These are phyloP conservation scores for Pythium rhizo-oryzae DNA, from an alignment of 352 stramenopile genomes.

Conservation along the genomic window DNA sequence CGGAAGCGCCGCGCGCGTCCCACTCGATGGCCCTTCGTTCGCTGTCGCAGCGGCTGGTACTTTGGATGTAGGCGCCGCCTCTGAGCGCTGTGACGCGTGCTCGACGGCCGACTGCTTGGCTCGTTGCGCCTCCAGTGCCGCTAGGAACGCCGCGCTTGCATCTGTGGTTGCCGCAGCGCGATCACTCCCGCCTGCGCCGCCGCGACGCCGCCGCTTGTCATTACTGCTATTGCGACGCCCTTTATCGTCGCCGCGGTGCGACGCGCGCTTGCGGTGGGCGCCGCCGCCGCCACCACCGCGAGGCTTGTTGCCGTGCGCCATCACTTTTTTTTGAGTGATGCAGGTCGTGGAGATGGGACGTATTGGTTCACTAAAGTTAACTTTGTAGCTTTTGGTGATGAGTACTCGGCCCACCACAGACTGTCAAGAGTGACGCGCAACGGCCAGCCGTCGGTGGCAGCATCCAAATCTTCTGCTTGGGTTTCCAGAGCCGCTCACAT, in stretches of 20 bases:
- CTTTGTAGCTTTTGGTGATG: neutral
- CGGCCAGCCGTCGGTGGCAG: conserved; percentile 8
- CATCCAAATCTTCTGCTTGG: conserved; percentile 30
- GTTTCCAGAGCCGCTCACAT: conserved; percentile 14
- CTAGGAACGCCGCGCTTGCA: conserved; percentile 46
- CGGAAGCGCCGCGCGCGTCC: conserved; percentile 23
- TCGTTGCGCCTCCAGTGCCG: conserved; percentile 60
- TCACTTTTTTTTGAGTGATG: neutral
- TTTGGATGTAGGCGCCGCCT: neutral
- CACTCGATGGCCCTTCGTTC: too few species aligned
- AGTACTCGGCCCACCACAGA: neutral
- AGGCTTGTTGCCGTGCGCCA: neutral
- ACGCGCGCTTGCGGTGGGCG: neutral
- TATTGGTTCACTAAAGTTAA: conserved; percentile 1
- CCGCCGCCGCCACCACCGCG: neutral
- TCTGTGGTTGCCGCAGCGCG: neutral
- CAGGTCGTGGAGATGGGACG: neutral
- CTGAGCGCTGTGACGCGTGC: too few species aligned
- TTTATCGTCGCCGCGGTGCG: neutral
- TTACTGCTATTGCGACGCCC: neutral
- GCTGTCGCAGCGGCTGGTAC: neutral
- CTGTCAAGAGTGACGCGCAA: neutral
- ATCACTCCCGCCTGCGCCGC: neutral
- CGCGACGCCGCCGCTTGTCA: conserved; percentile 11
- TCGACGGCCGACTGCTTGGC: conserved; percentile 30